Base-by-base conservation (phyloP, 495 filamentous ascomycete genomes). In the Daldinia loculata region DNA sequence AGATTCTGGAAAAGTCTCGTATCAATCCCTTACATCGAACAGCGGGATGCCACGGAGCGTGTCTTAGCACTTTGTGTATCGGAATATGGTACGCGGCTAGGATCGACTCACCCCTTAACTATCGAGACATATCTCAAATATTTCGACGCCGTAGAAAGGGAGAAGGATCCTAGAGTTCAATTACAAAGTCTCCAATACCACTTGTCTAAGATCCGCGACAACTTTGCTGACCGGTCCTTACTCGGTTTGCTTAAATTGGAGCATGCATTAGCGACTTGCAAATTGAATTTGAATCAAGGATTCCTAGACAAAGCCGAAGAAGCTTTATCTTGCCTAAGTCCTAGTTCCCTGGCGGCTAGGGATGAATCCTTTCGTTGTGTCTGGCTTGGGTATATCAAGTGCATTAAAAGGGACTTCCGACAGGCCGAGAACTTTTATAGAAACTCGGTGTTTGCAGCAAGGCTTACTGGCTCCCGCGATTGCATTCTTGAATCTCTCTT, bases 361-460 rank as follows among this genome's bases (percentile, higher is more conserved):
- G 75, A 77, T 45, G 41, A 76, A 32, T 76, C 75, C 0, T 76
- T 77, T 36, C 75, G 74, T 9, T 74, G 56, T 14, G 60, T 77
- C 53, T 77, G 75, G 75, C 71, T 77, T 41, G 75, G 75, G 0
- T 77, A 77, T 26, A 55, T 77, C 38, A 74, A 69, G 59, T 77
- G 74, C 38, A 56, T 74, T 6, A 76, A 41, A 57, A 63, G 74
- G 8, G 69, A 77, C 39, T 39, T 65, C 8, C 26, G 27, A 5
- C 45, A 52, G 0, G 75, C 75, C 4, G 75, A 77, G 56, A 39
- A 22, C 9, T 70, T 69, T 27, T 77, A 77, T 22, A 65, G 61
- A 8, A 56, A 70, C 50, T 74, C 75, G 2, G 74, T 77, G 9
- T 14, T 67, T 52, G 75, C 71, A 7, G 75, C 75, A 12, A 76